Percentiles rank a stretch among this genome's conserved stretches.
These are phyloP conservation scores for Cudoniella acicularis DNA, from an alignment of 495 filamentous ascomycete species.

Conservation along the genomic window DNA sequence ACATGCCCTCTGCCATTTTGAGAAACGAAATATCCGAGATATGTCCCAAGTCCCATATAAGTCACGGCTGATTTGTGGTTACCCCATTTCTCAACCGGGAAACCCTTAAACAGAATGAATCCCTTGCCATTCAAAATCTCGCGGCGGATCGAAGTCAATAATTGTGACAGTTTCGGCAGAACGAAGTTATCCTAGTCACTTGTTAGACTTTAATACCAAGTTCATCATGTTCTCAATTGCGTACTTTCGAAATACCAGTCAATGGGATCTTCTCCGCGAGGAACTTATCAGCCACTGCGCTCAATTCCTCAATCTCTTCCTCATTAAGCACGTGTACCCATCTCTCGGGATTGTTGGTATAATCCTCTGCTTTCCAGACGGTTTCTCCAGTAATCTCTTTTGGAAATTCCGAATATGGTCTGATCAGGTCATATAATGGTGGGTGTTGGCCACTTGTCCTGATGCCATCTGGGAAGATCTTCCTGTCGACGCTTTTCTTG, in stretches of 20 bases:
- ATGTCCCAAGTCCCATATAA: constrained; percentile 86
- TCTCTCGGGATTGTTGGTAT: constrained; percentile 60
- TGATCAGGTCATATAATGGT: constrained; percentile 62
- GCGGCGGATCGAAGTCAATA: constrained; percentile 54
- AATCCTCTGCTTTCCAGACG: constrained; percentile 75
- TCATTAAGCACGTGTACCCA: constrained; percentile 72
- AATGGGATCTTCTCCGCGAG: constrained; percentile 57
- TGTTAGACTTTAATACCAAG: no score
- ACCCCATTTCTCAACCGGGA: constrained; percentile 76
- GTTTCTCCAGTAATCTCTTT: constrained; percentile 70
- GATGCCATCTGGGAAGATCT: constrained; percentile 45
- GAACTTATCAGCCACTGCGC: constrained; percentile 63
- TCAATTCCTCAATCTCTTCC: constrained; percentile 67
- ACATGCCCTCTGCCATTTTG: constrained; percentile 89
- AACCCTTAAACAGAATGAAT: constrained; percentile 83
- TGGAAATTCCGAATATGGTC: constrained; percentile 70
- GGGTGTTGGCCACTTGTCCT: constrained; percentile 78
- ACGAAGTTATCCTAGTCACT: constrained; percentile 62
- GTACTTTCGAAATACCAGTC: constrained; percentile 68
- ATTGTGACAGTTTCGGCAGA: constrained; percentile 56
- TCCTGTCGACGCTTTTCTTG: constrained; percentile 18
- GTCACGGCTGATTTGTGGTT: constrained; percentile 75
- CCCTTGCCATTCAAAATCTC: constrained; percentile 82
- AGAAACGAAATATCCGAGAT: constrained; percentile 79
- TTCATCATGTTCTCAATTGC: no score